Evolutionary conservation across 257 asterid genomes (phyloP), one percentile per base, ranked within the genome.

Genomic region (Solanum sitiens): DNA sequence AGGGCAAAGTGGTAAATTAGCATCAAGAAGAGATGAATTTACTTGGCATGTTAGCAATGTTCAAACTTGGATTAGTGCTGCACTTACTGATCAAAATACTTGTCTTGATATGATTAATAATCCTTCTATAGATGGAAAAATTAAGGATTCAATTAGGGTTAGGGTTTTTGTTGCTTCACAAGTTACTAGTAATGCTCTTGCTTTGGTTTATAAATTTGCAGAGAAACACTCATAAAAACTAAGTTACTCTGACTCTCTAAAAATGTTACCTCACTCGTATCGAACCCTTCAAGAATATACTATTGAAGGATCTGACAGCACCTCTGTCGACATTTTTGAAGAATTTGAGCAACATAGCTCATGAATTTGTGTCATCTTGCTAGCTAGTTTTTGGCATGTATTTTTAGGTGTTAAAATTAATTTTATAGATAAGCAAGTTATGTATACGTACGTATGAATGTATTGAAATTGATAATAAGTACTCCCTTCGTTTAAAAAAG

Each of bases 31-130:
- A 89, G 91, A 74, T 39, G 32, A 92, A 40, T 94, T 94, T 72
- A 67, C 85, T 27, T 93, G 94, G 95, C 94, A 90, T 68, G 92
- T 92, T 6, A 93, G 94, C 88, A 94, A 94, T 53, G 92, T 91
- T 18, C 88, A 90, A 77, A 95, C 99, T 1, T 95, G 99, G 99
- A 93, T 94, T 91, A 96, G 98, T 88, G 91, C 97, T 10, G 99
- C 98, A 59, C 83, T 95, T 59, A 94, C 97, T 7, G 96, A 94
- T 61, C 93, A 94, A 2, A 91, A 82, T 45, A 90, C 88, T 90
- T 96, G 99, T 75, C 85, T 94, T 10, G 94, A 96, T 23, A 96
- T 98, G 79, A 87, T 96, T 23, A 90, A 93, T 37, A 94, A 94
- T 40, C 90, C 90, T 89, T 87, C 93, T 70, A 86, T 95, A 33